A percentile compares a stretch with the other conserved stretches of the same genome.
Evolutionary conservation across 139 green algal species (phyloP).

Genomic region (Coccomyxa sp.): DNA sequence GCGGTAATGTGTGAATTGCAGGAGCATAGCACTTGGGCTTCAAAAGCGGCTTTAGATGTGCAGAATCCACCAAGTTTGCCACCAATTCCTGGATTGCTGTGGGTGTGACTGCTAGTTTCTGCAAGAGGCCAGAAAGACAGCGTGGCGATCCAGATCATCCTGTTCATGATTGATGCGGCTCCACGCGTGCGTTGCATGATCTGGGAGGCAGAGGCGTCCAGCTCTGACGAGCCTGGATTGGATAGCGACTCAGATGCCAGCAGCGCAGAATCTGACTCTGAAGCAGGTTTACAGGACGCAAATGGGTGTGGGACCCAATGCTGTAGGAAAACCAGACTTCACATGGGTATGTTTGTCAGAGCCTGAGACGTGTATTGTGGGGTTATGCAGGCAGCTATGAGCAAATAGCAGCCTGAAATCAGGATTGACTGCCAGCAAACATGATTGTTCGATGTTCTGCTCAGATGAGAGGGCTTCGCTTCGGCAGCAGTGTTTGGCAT

Average conservation of each 20-base stretch:
- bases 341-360: too few species aligned
- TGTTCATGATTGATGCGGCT: conserved; percentile 45
- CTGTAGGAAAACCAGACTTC: too few species aligned
- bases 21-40: conserved; percentile 62
- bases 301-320: too few species aligned
- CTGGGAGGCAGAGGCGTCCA: neutral
- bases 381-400: conserved; percentile 6
- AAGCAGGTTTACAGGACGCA: too few species aligned
- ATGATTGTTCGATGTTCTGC: conserved; percentile 6
- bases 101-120: conserved; percentile 37
- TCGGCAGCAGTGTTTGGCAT: conserved; percentile 14
- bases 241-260: neutral
- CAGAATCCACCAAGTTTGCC: conserved; percentile 78
- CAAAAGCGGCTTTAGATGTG: conserved; percentile 78
- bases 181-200: neutral
- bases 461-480: conserved; percentile 18
- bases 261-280: neutral
- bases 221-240: neutral
- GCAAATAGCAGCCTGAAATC: conserved; percentile 2
- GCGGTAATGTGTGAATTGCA: conserved; percentile 3
- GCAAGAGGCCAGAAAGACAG: conserved; percentile 54
- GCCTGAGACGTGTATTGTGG: too few species aligned
- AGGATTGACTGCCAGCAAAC: conserved; percentile 12
- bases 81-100: conserved; percentile 52
- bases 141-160: conserved; percentile 73